These are phyloP conservation scores for Vicia sativa DNA, from an alignment of 306 rosid genomes.

Conservation along the genomic window DNA sequence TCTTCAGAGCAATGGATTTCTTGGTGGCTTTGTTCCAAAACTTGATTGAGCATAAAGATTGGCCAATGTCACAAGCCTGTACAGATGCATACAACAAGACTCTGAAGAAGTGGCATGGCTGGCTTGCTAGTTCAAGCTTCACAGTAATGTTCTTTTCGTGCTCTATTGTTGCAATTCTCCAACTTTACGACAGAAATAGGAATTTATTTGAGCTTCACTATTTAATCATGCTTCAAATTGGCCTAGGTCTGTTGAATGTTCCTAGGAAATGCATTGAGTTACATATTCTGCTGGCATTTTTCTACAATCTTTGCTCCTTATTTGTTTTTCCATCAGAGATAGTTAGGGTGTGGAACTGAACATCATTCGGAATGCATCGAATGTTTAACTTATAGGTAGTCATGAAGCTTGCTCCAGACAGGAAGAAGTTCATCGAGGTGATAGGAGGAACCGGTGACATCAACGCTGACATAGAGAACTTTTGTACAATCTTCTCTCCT, in stretches of 20 bases:
- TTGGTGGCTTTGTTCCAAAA: slow-evolving; percentile 83
- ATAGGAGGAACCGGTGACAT: slow-evolving; percentile 73
- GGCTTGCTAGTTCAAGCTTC: slow-evolving; percentile 94
- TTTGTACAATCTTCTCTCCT: slow-evolving; percentile 70
- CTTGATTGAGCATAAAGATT: slow-evolving; percentile 77
- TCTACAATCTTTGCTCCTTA: slow-evolving; percentile 6
- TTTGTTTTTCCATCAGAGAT: slow-evolving; percentile 8
- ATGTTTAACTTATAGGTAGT: slow-evolving; percentile 61
- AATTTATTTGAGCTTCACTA: not conserved
- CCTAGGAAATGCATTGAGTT: slow-evolving; percentile 26
- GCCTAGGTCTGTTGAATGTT: slow-evolving; percentile 17
- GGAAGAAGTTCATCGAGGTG: slow-evolving; percentile 95
- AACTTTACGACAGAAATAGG: slow-evolving; percentile 28
- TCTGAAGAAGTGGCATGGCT: slow-evolving; percentile 94
- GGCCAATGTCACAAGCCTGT: slow-evolving; percentile 94
- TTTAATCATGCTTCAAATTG: slow-evolving; percentile 2
- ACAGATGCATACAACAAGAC: slow-evolving; percentile 84
- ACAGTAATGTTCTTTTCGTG: slow-evolving; percentile 52
- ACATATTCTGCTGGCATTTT: slow-evolving; percentile 19
- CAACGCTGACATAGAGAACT: slow-evolving; percentile 69
- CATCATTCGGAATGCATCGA: not conserved
- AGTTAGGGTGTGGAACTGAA: slow-evolving; percentile 6
- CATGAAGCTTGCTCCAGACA: slow-evolving; percentile 97
- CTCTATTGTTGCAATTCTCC: slow-evolving; percentile 32
- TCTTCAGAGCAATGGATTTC: slow-evolving; percentile 96